Evolutionary conservation across 75 land plant species (phyloP).

Genomic region (Sequoiadendron giganteum): DNA sequence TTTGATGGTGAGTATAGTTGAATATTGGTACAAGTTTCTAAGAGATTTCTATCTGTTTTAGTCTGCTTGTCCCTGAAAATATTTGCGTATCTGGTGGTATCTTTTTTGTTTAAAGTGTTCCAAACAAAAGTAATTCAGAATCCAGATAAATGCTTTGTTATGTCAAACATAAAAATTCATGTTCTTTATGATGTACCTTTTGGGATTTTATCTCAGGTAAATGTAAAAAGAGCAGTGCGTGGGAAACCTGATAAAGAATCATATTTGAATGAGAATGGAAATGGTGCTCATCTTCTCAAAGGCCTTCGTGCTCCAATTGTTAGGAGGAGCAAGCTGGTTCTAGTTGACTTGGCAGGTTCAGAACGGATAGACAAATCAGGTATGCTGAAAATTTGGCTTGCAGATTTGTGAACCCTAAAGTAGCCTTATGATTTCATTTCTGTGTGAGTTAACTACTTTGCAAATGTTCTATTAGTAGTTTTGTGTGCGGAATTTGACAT

Average conservation of each 20-base stretch:
- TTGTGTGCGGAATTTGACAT: neutral
- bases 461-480: neutral
- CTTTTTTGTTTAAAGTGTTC: neutral
- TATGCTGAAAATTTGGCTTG: slow-evolving; percentile 14
- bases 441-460: neutral
- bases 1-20: slow-evolving; percentile 61
- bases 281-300: slow-evolving; percentile 33
- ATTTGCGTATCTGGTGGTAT: neutral
- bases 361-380: slow-evolving; percentile 94
- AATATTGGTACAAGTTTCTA: neutral
- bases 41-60: neutral
- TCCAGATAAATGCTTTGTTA: neutral
- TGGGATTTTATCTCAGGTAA: slow-evolving; percentile 51
- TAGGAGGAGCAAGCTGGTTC: slow-evolving; percentile 78
- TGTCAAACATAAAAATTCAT: neutral
- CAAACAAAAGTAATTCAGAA: neutral
- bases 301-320: slow-evolving; percentile 66
- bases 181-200: neutral
- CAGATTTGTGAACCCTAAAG: neutral
- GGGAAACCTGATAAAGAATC: slow-evolving; percentile 51
- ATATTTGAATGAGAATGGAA: slow-evolving; percentile 58
- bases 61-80: neutral
- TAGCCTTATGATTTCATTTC: neutral
- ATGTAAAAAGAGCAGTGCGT: slow-evolving; percentile 68
- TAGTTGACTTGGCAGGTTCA: slow-evolving; percentile 96